These are phyloP conservation scores for Metschnikowia cerradonensis DNA, from an alignment of 805 yeast genomes.

Conservation along the genomic window DNA sequence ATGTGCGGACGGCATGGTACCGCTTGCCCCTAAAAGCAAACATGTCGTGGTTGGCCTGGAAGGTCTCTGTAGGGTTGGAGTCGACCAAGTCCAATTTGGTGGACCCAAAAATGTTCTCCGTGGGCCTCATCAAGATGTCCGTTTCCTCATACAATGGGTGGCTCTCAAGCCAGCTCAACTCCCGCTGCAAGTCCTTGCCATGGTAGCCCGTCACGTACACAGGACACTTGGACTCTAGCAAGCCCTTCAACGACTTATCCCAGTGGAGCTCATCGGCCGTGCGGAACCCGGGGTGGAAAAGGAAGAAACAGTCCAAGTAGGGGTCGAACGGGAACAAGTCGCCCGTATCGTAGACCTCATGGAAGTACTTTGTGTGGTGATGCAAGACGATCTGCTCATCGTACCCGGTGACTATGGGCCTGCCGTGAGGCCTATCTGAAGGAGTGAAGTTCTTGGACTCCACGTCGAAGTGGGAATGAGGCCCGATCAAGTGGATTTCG, in stretches of 20 bases:
- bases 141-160: constrained; percentile 60
- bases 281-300: constrained; percentile 93
- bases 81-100: constrained; percentile 96
- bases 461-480: constrained; percentile 77
- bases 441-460: constrained; percentile 58
- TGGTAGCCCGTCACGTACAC: constrained; percentile 88
- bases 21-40: constrained; percentile 96
- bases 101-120: constrained; percentile 71
- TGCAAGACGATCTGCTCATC: constrained; percentile 72
- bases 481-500: constrained; percentile 91
- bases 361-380: constrained; percentile 88
- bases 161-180: constrained; percentile 66
- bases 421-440: constrained; percentile 46
- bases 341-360: constrained; percentile 83
- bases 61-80: constrained; percentile 85
- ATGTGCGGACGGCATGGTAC: constrained; percentile 70
- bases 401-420: constrained; percentile 68
- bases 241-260: constrained; percentile 80
- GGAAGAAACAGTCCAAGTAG: constrained; percentile 84
- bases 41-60: constrained; percentile 83
- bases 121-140: constrained; percentile 75
- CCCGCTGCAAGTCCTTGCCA: constrained; percentile 64
- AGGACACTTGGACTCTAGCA: constrained; percentile 91
- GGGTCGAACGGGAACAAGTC: constrained; percentile 99
- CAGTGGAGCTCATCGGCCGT: constrained; percentile 80